Percentiles rank a stretch among this genome's conserved stretches.
phyloP scores from a whole-genome alignment of 176 grass and related monocot genomes.

The Musa acuminata region DNA sequence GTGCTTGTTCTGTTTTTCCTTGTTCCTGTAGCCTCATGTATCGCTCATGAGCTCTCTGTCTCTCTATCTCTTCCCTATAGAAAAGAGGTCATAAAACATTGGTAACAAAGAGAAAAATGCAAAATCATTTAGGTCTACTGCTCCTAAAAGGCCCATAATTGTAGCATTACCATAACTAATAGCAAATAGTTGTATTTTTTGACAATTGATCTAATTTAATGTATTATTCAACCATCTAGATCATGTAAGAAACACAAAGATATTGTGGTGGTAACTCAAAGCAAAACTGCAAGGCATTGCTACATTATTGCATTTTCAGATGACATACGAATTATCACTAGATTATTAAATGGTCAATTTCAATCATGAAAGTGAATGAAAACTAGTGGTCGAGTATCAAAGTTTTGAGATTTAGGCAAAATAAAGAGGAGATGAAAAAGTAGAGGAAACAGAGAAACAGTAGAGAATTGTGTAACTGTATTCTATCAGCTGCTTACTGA shows the following conservation, averaged over 20 bases:
- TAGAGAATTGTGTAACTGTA: no score
- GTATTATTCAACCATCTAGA: no score
- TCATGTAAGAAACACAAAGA: no score
- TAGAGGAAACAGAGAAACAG: no score
- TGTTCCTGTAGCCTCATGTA: slow-evolving; percentile 82
- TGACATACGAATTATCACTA: not conserved
- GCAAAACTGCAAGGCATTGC: not conserved
- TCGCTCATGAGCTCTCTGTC: slow-evolving; percentile 52
- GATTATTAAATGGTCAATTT: not conserved
- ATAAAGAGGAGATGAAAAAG: no score
- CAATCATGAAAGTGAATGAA: no score
- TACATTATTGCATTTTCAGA: not conserved
- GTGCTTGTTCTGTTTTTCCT: slow-evolving; percentile 81
- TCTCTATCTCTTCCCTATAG: slow-evolving; percentile 80
- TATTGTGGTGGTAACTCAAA: not conserved
- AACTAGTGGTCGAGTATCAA: no score
- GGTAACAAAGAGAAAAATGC: not conserved
- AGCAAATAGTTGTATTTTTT: no score
- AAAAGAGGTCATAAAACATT: not conserved
- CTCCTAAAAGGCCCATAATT: not conserved
- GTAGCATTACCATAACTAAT: not conserved
- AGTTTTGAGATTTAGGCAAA: no score
- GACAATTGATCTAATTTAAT: no score
- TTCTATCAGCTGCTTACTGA: no score
- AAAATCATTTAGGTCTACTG: not conserved